Percentiles rank a stretch among this genome's conserved stretches.
These are phyloP conservation scores for Dalbergia cultrata DNA, from an alignment of 306 rosid species.

Conservation along the genomic window DNA sequence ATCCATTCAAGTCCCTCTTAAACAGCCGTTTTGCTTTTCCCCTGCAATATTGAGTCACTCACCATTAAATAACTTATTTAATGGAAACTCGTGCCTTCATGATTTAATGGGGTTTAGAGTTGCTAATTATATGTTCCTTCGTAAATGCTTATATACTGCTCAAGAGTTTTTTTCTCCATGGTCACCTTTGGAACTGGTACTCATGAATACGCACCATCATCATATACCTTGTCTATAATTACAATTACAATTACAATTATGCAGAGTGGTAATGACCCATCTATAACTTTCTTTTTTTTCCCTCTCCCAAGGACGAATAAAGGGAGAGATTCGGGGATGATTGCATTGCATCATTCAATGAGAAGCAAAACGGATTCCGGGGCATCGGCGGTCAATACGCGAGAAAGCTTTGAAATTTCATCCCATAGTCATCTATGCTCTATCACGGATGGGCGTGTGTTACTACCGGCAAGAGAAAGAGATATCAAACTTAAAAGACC, in stretches of 20 bases:
- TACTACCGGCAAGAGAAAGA: no score
- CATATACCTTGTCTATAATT: conserved; percentile 73
- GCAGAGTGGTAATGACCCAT: conserved; percentile 57
- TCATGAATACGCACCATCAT: conserved; percentile 72
- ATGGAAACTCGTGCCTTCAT: conserved; percentile 44
- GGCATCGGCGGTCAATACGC: conserved; percentile 57
- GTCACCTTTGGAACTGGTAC: conserved; percentile 54
- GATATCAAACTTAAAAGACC: no score
- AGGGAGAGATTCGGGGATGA: conserved; percentile 42
- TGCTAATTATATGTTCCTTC: conserved; percentile 51
- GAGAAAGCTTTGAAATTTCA: conserved; percentile 59
- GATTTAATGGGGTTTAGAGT: conserved; percentile 51
- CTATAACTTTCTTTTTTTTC: conserved; percentile 37
- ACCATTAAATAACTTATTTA: conserved; percentile 35
- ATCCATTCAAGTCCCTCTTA: conserved; percentile 45
- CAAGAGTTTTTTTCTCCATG: conserved; percentile 57
- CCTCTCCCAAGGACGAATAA: conserved; percentile 16
- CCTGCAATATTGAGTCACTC: conserved; percentile 47
- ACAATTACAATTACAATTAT: conserved; percentile 57
- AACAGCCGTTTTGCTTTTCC: conserved; percentile 49
- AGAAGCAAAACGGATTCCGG: conserved; percentile 44
- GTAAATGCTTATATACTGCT: conserved; percentile 63
- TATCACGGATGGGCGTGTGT: no score
- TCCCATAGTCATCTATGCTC: conserved; percentile 7
- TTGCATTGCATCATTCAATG: conserved; percentile 44